Percentiles rank a stretch among this genome's conserved stretches.
phyloP scores from a whole-genome alignment of 441 rosid species.

The Pelargonium myrrhifolium region DNA sequence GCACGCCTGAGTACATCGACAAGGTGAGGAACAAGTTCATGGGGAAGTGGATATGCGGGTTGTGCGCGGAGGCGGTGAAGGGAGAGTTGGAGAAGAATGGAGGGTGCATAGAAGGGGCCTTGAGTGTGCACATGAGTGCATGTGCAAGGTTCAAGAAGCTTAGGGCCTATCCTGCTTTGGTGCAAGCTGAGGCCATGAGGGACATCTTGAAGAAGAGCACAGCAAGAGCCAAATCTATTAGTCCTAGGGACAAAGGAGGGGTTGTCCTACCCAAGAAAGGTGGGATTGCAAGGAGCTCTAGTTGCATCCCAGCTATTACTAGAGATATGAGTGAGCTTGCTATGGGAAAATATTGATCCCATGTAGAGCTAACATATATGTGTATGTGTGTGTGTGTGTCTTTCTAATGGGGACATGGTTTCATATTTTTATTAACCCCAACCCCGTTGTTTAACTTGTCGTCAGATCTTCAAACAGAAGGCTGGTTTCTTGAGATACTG shows the following conservation, averaged over 20 bases:
- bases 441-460: not conserved
- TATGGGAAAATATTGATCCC: constrained; percentile 10
- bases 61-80: constrained; percentile 87
- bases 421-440: constrained; percentile 12
- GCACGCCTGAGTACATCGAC: constrained; percentile 72
- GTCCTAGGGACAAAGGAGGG: constrained; percentile 33
- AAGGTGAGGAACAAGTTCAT: constrained; percentile 49
- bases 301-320: constrained; percentile 78
- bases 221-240: constrained; percentile 40
- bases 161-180: constrained; percentile 68
- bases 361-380: too few relatives aligned
- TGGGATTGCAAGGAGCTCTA: constrained; percentile 70
- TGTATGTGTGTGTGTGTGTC: too few relatives aligned
- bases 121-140: constrained; percentile 61
- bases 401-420: not conserved
- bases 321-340: constrained; percentile 39
- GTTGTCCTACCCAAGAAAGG: constrained; percentile 32
- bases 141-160: constrained; percentile 73
- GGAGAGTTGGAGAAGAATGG: constrained; percentile 68
- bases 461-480: too few relatives aligned
- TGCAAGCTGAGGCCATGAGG: constrained; percentile 89
- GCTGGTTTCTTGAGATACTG: too few relatives aligned
- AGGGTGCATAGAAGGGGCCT: constrained; percentile 51
- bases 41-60: constrained; percentile 88
- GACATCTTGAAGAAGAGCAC: constrained; percentile 56